Evolutionary conservation across 257 asterid genomes (phyloP).

Genomic region (Pogostemon cablin): DNA sequence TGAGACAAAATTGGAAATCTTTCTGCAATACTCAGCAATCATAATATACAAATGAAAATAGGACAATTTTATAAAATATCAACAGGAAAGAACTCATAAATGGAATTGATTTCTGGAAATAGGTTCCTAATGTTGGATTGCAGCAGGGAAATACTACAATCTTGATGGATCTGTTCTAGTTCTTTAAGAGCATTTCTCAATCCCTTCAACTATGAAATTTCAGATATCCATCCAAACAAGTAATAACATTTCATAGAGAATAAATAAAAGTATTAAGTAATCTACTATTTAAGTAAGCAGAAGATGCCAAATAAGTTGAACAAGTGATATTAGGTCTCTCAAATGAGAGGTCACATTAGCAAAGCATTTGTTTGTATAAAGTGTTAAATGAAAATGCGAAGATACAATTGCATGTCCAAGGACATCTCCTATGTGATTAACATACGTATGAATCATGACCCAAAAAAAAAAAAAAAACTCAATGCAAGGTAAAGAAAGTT

Average conservation of each 20-base stretch:
- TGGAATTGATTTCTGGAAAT: slow-evolving; percentile 10
- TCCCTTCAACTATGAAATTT: slow-evolving; percentile 25
- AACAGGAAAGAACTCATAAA: background rate
- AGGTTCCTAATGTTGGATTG: background rate
- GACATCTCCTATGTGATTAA: slow-evolving; percentile 5
- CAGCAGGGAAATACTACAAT: slow-evolving; percentile 15
- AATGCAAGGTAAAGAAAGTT: slow-evolving; percentile 2
- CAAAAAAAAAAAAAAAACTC: background rate
- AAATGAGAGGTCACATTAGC: slow-evolving; percentile 21
- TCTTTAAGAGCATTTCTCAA: background rate
- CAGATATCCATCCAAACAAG: slow-evolving; percentile 21
- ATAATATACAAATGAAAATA: no score
- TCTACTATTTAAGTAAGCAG: background rate
- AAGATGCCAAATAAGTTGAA: background rate
- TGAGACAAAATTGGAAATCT: no score
- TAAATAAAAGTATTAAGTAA: background rate
- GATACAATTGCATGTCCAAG: slow-evolving; percentile 9
- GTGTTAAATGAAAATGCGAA: background rate
- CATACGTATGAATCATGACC: background rate
- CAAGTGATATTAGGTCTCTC: slow-evolving; percentile 8
- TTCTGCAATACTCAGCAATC: no score
- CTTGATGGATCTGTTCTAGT: slow-evolving; percentile 26
- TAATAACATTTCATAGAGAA: slow-evolving; percentile 10
- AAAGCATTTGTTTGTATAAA: slow-evolving; percentile 14
- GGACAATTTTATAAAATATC: no score